phyloP scores from a whole-genome alignment of 306 rosid genomes.

The Crotalaria pallida region DNA sequence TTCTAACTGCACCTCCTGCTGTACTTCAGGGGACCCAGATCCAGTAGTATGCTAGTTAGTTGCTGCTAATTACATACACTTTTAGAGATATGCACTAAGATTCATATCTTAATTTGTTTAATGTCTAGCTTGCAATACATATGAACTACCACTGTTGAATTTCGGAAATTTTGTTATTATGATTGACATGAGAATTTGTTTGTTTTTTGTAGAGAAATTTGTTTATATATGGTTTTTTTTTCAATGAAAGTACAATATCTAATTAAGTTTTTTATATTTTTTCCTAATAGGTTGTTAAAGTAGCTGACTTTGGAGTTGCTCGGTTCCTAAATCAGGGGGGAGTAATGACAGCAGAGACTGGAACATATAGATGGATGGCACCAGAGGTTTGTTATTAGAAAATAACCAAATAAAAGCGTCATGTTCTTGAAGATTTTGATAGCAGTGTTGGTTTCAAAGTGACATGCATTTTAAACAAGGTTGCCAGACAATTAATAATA shows the following conservation, averaged over 20 bases:
- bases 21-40: neutral
- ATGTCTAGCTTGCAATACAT: neutral
- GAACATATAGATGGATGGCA: slow-evolving; percentile 99
- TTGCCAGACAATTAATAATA: neutral
- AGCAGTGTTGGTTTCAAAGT: neutral
- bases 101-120: neutral
- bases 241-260: neutral
- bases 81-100: neutral
- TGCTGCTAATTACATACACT: too few species aligned
- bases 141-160: neutral
- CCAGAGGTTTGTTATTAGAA: slow-evolving; percentile 71
- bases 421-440: neutral
- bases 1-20: neutral
- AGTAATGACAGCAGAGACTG: slow-evolving; percentile 99
- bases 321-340: slow-evolving; percentile 85
- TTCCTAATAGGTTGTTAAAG: slow-evolving; percentile 74
- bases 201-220: too few species aligned
- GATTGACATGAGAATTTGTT: neutral
- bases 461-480: neutral
- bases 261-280: neutral
- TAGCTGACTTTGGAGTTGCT: slow-evolving; percentile 99
- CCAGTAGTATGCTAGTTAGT: neutral
- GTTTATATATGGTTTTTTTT: slow-evolving; percentile 18
- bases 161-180: neutral
- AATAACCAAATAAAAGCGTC: neutral